Base-by-base conservation (phyloP, 257 asterid genomes). In the Penstemon eatonii region DNA sequence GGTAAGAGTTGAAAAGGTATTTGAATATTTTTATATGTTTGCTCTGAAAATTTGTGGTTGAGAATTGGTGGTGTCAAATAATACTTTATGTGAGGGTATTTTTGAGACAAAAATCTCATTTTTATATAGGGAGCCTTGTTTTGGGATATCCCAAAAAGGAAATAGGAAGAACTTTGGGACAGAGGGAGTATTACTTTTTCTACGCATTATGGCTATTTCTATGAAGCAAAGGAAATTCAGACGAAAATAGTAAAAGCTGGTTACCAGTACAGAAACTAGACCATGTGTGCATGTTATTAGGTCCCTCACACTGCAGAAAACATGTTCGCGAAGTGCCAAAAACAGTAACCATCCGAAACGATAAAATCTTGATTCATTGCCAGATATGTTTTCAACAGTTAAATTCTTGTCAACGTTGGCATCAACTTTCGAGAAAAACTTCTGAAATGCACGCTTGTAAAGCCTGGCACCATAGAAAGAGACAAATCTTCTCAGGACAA, bases 311-410 rank as follows among this genome's bases (percentile, higher is more conserved):
- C 82, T 84, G 77, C 82, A 75, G 76, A 90, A 89, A 39, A 80
- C 89, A 63, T 83, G 96, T 56, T 76, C 83, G 3, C 99, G 96
- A 60, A 93, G 94, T 4, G 89, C 91, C 72, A 93, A 82, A 77
- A 90, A 93, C 13, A 93, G 88, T 75, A 90, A 87, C 96, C 99
- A 93, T 71, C 99, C 99, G 40, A 93, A 88, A 60, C 96, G 99
- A 78, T 86, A 87, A 82, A 84, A 88, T 74, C 76, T 85, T 55
- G 89, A 65, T 55, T 68, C 70, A 47, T 55, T 51, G 72, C 69
- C 80, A 2, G 70, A 44, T 25, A 54, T 12, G 75, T 61, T 70
- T 57, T 76, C 66, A 75, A 63, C 78, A 44, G 79, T 77, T 65
- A 75, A 63, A 41, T 75, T 79, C 72, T 85, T 89, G 69, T 79